These are phyloP conservation scores for Poronia punctata DNA, from an alignment of 495 filamentous ascomycete species.

Conservation along the genomic window DNA sequence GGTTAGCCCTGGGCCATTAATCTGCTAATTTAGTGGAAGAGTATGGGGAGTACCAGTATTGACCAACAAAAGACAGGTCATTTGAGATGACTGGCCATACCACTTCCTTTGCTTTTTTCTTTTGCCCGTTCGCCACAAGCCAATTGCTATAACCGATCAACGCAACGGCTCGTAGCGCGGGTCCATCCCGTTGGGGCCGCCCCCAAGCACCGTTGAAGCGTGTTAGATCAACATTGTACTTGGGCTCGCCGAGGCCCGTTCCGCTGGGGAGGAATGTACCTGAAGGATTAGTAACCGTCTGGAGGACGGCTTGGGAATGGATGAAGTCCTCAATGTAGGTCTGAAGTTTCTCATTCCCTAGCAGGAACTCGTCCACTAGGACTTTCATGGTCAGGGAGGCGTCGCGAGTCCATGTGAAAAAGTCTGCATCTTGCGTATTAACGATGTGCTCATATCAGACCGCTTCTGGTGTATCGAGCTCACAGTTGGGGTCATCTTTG, in stretches of 20 bases:
- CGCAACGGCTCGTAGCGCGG: slow-evolving; percentile 43
- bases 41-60: slow-evolving; percentile 42
- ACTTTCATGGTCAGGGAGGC: slow-evolving; percentile 49
- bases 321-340: slow-evolving; percentile 49
- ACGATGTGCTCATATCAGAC: too few relatives aligned
- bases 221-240: slow-evolving; percentile 48
- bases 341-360: slow-evolving; percentile 10
- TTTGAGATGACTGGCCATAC: slow-evolving; percentile 52
- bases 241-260: slow-evolving; percentile 53
- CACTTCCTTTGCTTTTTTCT: slow-evolving; percentile 24
- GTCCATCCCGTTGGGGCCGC: slow-evolving; percentile 57
- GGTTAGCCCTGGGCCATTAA: not conserved
- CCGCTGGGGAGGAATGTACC: slow-evolving; percentile 33
- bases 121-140: slow-evolving; percentile 23
- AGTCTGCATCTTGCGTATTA: slow-evolving; percentile 31
- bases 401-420: slow-evolving; percentile 57
- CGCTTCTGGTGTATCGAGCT: slow-evolving; percentile 19
- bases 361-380: slow-evolving; percentile 45
- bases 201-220: slow-evolving; percentile 54
- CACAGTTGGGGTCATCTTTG: slow-evolving; percentile 48
- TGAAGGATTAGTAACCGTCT: slow-evolving; percentile 39
- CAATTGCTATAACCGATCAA: slow-evolving; percentile 37
- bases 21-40: slow-evolving; percentile 22
- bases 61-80: slow-evolving; percentile 45
- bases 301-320: slow-evolving; percentile 44